Conservation (phyloP, 2,329 filamentous ascomycete genomes). For the Colletotrichum plurivorum region DNA sequence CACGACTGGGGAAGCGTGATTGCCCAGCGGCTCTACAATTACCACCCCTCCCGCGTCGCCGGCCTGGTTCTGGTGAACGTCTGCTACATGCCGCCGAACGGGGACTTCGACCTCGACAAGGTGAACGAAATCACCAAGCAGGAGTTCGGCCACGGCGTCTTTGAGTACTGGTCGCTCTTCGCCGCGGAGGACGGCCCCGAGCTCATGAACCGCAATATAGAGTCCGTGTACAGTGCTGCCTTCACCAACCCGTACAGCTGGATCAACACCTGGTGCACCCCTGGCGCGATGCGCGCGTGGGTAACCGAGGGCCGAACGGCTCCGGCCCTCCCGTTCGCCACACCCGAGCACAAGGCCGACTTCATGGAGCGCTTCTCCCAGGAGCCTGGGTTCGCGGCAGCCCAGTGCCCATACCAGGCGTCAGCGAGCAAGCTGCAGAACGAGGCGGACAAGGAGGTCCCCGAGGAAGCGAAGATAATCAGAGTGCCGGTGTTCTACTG, state of each 20-base stretch:
- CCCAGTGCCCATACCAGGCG: constrained; percentile 48
- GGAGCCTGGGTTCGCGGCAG: constrained; percentile 46
- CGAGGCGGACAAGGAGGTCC: constrained; percentile 41
- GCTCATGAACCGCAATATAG: constrained; percentile 55
- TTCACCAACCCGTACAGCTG: constrained; percentile 50
- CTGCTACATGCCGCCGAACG: constrained; percentile 54
- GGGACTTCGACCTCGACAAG: constrained; percentile 53
- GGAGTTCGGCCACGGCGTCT: constrained; percentile 52
- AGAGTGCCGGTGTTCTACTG: constrained; percentile 47
- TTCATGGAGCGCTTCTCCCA: constrained; percentile 46
- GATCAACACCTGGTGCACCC: constrained; percentile 53
- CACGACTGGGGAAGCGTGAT: constrained; percentile 64
- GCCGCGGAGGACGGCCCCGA: constrained; percentile 53
- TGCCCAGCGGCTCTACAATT: constrained; percentile 57
- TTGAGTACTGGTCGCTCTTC: constrained; percentile 63
- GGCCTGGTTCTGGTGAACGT: constrained; percentile 60
- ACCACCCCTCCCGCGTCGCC: constrained; percentile 54
- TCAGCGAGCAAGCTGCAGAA: constrained; percentile 41
- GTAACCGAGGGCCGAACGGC: constrained; percentile 43
- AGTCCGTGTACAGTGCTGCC: constrained; percentile 52
- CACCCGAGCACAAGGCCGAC: constrained; percentile 42
- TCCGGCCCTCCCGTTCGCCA: constrained; percentile 46
- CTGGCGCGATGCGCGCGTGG: constrained; percentile 51
- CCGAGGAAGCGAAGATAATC: constrained; percentile 41
- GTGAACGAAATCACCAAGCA: constrained; percentile 50